phyloP scores from a whole-genome alignment of 1,139 yeast genomes.

The Suhomyces panamericanus region DNA sequence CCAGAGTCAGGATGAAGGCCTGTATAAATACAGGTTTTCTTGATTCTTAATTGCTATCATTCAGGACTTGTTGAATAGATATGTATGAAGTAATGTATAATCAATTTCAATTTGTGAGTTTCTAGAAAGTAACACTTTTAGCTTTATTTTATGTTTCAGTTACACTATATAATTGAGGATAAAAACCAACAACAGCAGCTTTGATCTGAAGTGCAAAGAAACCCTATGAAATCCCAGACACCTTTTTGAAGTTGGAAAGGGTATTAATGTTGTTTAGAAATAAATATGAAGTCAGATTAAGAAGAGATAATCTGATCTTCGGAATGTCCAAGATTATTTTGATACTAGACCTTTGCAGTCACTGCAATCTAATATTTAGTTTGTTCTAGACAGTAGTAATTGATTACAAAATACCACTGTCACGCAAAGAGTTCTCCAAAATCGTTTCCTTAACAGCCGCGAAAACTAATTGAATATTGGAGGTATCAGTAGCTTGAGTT shows the following conservation, averaged over 20 bases:
- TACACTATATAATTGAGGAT: neutral
- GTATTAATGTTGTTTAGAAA: conserved; percentile 3
- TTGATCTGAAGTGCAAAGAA: neutral
- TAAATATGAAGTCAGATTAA: conserved; percentile 1
- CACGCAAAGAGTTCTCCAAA: conserved; percentile 78
- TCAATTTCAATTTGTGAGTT: neutral
- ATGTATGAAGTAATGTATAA: conserved; percentile 11
- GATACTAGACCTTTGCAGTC: neutral
- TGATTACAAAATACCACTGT: conserved; percentile 71
- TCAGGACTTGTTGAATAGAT: conserved; percentile 11
- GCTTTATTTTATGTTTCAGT: neutral
- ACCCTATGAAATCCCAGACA: neutral
- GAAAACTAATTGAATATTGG: conserved; percentile 82
- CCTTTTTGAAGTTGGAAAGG: neutral
- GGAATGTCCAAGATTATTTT: neutral
- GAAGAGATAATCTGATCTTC: neutral
- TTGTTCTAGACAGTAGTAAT: neutral
- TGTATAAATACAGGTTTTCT: neutral
- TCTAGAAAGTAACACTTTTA: neutral
- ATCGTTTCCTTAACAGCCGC: conserved; percentile 92
- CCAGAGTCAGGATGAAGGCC: conserved; percentile 1
- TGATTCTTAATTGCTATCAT: conserved; percentile 4
- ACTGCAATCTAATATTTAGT: neutral
- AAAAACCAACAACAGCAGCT: conserved; percentile 1
- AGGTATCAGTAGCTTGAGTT: conserved; percentile 93